Conservation (phyloP, 1,284 basidiomycete species). For the Inonotus obliquus region DNA sequence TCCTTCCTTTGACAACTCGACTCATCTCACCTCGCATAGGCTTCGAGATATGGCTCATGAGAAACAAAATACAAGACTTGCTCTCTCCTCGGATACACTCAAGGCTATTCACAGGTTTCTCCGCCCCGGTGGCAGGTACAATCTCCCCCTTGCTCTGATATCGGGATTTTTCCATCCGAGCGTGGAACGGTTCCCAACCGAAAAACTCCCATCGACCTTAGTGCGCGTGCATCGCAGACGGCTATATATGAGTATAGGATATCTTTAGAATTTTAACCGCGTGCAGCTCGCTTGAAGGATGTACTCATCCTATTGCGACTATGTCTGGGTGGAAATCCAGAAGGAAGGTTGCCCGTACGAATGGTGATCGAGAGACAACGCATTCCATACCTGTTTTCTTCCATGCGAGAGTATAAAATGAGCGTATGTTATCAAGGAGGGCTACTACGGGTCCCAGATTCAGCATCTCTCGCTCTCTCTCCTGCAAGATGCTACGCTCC, state of each 20-base stretch:
- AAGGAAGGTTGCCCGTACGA: not conserved
- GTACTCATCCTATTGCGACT: not conserved
- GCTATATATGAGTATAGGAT: not conserved
- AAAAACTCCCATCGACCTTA: slow-evolving; percentile 10
- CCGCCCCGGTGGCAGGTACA: not conserved
- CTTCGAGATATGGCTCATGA: not conserved
- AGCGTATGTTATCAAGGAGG: not conserved
- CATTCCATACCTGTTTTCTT: not conserved
- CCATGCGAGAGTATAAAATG: not conserved
- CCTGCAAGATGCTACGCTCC: slow-evolving; percentile 1
- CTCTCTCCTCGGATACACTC: not conserved
- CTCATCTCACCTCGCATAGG: not conserved
- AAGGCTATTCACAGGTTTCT: not conserved
- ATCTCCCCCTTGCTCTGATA: not conserved
- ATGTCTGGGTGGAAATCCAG: slow-evolving; percentile 1
- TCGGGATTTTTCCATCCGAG: not conserved
- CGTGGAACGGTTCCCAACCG: not conserved
- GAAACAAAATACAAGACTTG: not conserved
- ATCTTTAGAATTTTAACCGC: not conserved
- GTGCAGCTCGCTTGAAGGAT: not conserved
- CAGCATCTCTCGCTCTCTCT: not conserved
- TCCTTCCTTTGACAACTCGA: not conserved
- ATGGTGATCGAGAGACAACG: not conserved
- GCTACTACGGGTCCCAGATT: not conserved
- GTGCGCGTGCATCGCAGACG: not conserved